Percentiles rank a stretch among this genome's conserved stretches.
phyloP scores from a whole-genome alignment of 768 basidiomycete genomes.

The Pholiota microspora region DNA sequence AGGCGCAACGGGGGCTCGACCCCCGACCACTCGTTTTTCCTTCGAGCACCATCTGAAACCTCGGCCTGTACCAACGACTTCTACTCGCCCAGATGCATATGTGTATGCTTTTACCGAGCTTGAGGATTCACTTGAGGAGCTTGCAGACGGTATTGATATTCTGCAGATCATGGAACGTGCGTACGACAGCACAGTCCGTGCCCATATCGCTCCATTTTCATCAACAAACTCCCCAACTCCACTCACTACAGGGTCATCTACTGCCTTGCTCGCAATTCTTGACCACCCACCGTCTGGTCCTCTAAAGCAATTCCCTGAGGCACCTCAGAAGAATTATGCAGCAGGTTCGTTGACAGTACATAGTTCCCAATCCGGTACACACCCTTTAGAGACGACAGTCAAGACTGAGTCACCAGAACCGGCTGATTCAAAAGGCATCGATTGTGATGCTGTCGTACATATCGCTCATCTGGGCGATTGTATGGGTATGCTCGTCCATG shows the following conservation, averaged over 20 bases:
- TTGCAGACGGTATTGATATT: constrained; percentile 69
- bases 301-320: constrained; percentile 14
- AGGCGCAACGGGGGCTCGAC: not conserved
- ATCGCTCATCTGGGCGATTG: constrained; percentile 89
- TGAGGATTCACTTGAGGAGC: constrained; percentile 49
- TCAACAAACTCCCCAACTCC: constrained; percentile 13
- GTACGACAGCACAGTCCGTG: constrained; percentile 62
- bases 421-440: not conserved
- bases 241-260: constrained; percentile 62
- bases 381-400: not conserved
- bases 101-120: constrained; percentile 18
- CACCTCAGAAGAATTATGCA: constrained; percentile 21
- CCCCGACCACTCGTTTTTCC: constrained; percentile 22
- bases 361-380: not conserved
- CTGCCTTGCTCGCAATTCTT: constrained; percentile 64
- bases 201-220: constrained; percentile 44
- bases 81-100: not conserved
- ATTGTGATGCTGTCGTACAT: constrained; percentile 60
- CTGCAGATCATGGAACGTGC: constrained; percentile 68
- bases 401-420: not conserved
- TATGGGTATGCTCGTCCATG: constrained; percentile 83
- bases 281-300: constrained; percentile 36
- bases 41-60: constrained; percentile 28
- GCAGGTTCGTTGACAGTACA: constrained; percentile 12
- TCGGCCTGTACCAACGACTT: constrained; percentile 13